These are phyloP conservation scores for Scutellaria barbata DNA, from an alignment of 257 asterid genomes.

Conservation along the genomic window DNA sequence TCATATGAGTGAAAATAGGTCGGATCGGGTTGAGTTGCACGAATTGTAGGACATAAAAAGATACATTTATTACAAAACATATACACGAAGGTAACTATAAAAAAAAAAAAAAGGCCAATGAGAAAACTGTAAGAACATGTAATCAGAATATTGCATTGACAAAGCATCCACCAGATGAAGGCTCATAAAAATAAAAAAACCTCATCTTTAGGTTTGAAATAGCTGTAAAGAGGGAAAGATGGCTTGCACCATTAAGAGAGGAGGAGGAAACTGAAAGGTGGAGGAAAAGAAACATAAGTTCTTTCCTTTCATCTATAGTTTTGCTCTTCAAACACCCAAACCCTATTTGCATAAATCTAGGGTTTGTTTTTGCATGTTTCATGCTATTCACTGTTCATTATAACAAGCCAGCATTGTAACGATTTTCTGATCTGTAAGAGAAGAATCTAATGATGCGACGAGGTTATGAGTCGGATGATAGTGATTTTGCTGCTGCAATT, in stretches of 20 bases:
- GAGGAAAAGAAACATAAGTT: slow-evolving; percentile 23
- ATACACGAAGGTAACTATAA: neutral
- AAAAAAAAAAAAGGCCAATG: neutral
- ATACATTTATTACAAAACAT: no score
- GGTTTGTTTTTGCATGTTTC: neutral
- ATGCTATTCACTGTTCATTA: slow-evolving; percentile 34
- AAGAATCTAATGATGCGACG: slow-evolving; percentile 31
- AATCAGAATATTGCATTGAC: slow-evolving; percentile 30
- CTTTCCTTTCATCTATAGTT: slow-evolving; percentile 35
- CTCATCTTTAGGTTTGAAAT: slow-evolving; percentile 12
- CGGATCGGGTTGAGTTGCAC: no score
- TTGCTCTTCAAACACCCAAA: slow-evolving; percentile 17
- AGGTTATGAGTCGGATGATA: slow-evolving; percentile 45
- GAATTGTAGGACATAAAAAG: no score
- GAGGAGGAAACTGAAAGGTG: slow-evolving; percentile 19
- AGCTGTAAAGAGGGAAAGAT: slow-evolving; percentile 32
- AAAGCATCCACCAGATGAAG: slow-evolving; percentile 16
- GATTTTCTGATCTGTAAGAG: neutral
- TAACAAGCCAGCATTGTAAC: no score
- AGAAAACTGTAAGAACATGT: slow-evolving; percentile 25
- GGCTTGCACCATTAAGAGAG: slow-evolving; percentile 17
- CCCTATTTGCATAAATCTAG: slow-evolving; percentile 18
- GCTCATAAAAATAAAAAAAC: neutral
- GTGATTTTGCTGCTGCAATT: slow-evolving; percentile 55
- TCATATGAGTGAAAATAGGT: neutral